phyloP scores from a whole-genome alignment of 2,329 filamentous ascomycete species.

The Beauveria australis region DNA sequence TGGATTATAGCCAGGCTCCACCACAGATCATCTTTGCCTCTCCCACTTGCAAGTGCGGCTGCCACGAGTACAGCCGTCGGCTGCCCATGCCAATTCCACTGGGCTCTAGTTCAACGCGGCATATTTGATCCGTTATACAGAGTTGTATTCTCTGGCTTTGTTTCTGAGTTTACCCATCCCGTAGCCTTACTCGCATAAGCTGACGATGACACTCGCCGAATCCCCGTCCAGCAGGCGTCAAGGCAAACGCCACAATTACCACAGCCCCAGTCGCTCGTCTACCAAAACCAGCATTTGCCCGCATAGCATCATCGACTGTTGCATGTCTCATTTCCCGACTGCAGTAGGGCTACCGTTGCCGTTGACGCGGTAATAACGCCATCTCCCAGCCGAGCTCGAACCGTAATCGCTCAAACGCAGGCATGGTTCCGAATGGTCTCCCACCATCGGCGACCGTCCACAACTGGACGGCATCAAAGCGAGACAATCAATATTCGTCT shows the following conservation, averaged over 20 bases:
- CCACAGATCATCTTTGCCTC: background rate
- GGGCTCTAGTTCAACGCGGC: background rate
- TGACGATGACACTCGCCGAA: background rate
- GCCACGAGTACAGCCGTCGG: background rate
- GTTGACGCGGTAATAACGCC: constrained; percentile 2
- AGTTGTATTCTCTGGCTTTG: background rate
- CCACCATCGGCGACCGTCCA: background rate
- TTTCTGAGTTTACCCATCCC: background rate
- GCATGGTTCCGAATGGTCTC: background rate
- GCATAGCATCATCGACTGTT: background rate
- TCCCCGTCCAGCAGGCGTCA: background rate
- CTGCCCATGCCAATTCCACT: background rate
- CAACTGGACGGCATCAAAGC: background rate
- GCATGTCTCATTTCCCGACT: constrained; percentile 4
- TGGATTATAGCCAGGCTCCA: background rate
- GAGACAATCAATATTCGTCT: background rate
- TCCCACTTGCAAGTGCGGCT: background rate
- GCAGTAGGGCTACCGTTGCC: background rate
- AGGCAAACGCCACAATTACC: constrained; percentile 6
- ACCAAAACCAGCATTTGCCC: background rate
- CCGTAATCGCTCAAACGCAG: constrained; percentile 9
- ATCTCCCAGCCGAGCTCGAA: constrained; percentile 8
- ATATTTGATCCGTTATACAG: background rate
- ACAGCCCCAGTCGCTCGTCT: background rate
- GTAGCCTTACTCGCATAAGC: background rate